Evolutionary conservation across 768 basidiomycete genomes (phyloP).

Genomic region (Tricholoma flavovirens): DNA sequence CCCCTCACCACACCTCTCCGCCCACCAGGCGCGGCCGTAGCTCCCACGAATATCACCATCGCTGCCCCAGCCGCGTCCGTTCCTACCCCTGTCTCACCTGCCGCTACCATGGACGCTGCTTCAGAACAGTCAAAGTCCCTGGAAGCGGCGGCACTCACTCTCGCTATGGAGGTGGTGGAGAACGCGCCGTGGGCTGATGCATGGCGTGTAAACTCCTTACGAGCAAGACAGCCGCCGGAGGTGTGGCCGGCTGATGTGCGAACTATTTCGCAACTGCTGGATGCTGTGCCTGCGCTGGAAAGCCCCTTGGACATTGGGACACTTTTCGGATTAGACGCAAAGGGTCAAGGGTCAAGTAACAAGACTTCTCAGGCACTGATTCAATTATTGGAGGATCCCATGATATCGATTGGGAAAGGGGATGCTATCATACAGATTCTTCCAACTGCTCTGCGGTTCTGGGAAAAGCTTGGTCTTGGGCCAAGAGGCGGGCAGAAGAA

Average conservation of each 20-base stretch:
- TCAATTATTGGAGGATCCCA: constrained; percentile 33
- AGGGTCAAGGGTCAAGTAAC: background rate
- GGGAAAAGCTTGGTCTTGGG: constrained; percentile 76
- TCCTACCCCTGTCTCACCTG: constrained; percentile 83
- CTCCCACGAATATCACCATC: constrained; percentile 37
- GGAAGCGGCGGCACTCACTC: constrained; percentile 57
- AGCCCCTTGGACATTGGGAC: constrained; percentile 37
- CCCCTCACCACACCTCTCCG: constrained; percentile 55
- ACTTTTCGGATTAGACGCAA: constrained; percentile 38
- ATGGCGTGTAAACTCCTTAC: constrained; percentile 44
- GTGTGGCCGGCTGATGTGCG: constrained; percentile 59
- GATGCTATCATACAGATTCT: constrained; percentile 64
- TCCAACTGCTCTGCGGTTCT: constrained; percentile 71
- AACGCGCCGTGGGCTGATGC: constrained; percentile 64
- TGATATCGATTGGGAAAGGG: constrained; percentile 61
- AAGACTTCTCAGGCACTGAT: constrained; percentile 1
- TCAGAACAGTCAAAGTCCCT: constrained; percentile 63
- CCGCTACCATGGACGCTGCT: constrained; percentile 56
- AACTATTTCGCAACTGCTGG: constrained; percentile 37
- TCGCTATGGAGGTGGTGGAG: constrained; percentile 69
- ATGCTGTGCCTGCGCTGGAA: constrained; percentile 30
- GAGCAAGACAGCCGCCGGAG: constrained; percentile 22
- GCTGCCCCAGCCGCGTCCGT: constrained; percentile 39
- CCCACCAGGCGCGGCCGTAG: constrained; percentile 48
- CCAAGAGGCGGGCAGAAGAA: constrained; percentile 72